Base-by-base conservation (phyloP, 108 stramenopile species). In the Mediolabrus comicus region DNA sequence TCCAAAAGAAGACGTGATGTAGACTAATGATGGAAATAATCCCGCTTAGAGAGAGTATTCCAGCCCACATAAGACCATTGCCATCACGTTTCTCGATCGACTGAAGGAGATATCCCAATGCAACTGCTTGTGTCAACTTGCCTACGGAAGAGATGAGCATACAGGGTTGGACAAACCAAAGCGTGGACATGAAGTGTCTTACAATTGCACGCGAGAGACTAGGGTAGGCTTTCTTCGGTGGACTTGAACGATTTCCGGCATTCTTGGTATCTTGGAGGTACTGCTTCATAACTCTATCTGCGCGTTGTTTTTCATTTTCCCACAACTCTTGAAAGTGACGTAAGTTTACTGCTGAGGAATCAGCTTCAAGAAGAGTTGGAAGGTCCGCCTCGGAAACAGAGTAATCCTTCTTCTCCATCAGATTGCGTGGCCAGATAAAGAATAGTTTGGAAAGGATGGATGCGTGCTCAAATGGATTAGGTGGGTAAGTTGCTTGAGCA, bases 1-100 rank as follows among this genome's bases (percentile, higher is more conserved):
- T 77, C 13, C 60, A n/a, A 57, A 84, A 83, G 72, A 85, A 87
- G 12, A 74, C 71, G 36, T 87, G 83, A 73, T 84, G 75, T 35
- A 80, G 70, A 61, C 33, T 30, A 29, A 81, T 66, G 29, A 89
- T 62, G 0, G 70, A 24, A 4, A 86, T 58, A 4, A 83, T 7
- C 1, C 71, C 78, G 38, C 85, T 82, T 0, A 46, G 54, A 17
- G 83, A 79, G 41, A 89, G 53, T 1, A 75, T 32, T 38, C 51
- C 69, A 3, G 83, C 76, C 83, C 84, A 86, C 3, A 38, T 0
- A 67, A 79, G 80, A 13, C 81, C 65, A 65, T 51, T 53, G 19
- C 38, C 71, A 3, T 58, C 55, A 1, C 69, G 49, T 14, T 53
- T 57, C 56, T 83, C 76, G 36, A 88, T 83, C 17, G 62, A 66